Evolutionary conservation across 306 rosid genomes (phyloP), one percentile per base, ranked within the genome.

Genomic region (Nissolia schottii): DNA sequence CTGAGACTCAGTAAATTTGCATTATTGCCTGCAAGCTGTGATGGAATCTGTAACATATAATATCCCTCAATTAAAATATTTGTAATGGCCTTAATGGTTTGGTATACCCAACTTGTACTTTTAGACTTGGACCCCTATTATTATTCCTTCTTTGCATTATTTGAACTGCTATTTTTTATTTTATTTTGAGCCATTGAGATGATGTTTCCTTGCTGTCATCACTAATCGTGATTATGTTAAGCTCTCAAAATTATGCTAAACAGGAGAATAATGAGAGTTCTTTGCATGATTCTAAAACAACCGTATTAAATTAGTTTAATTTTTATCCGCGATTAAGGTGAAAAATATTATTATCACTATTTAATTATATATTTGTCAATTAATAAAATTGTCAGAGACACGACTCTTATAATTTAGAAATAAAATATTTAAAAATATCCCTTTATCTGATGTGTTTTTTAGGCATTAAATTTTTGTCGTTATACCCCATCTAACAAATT

Each of bases 121-220:
- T 67, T 19, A 10, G 13, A n/a, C 75, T 45, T 53, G 74, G 35
- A 55, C 46, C 70, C 67, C 46, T 46, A 32, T 12, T 20, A 53
- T 45, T 80, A 74, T 77, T 74, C 73, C 4, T 72, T 48, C 53
- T 68, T 50, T 34, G 63, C 19, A 20, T 77, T 51, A 20, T 77
- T 51, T 67, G n/a, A 35, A 43, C 32, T 70, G 43, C 56, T 66
- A 55, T 70, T 38, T 28, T n/a, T n/a, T n/a, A n/a, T n/a, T n/a
- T 64, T 34, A 34, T 6, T 45, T 45, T 45, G 43, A 53, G 67
- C 11, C 19, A 63, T 19, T 61, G 11, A 35, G 50, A 80, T 18
- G 22, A 16, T 64, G 54, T 56, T 46, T 79, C 69, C 72, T 54
- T 57, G 85, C 84, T 81, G 87, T 81, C 46, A 76, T 76, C 76